A percentile compares a stretch with the other conserved stretches of the same genome.
phyloP scores from a whole-genome alignment of 2,329 filamentous ascomycete genomes.

The Fusarium lateritium region DNA sequence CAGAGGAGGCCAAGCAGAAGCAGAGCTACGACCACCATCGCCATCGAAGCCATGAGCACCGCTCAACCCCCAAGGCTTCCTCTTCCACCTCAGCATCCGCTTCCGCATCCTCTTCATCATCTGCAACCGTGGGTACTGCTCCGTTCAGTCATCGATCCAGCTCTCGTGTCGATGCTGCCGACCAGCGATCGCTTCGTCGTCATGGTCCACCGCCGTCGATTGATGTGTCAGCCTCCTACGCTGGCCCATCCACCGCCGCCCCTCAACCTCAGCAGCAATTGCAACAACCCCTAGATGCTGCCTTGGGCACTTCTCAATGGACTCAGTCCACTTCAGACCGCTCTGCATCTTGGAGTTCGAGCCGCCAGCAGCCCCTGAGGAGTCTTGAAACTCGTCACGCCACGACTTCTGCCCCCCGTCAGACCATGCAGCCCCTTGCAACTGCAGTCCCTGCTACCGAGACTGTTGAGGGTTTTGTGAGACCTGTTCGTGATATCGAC shows the following conservation, averaged over 20 bases:
- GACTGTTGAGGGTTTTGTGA: conserved; percentile 79
- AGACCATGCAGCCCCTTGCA: conserved; percentile 73
- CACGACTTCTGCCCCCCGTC: conserved; percentile 65
- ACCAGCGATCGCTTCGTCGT: conserved; percentile 76
- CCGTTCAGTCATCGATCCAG: conserved; percentile 67
- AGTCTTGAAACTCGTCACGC: conserved; percentile 65
- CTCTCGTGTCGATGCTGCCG: conserved; percentile 68
- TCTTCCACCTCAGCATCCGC: conserved; percentile 53
- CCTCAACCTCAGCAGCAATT: conserved; percentile 33
- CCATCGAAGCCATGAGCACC: conserved; percentile 65
- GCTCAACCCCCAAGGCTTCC: conserved; percentile 62
- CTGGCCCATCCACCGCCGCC: conserved; percentile 56
- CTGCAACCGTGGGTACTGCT: conserved; percentile 27
- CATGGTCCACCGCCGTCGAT: conserved; percentile 84
- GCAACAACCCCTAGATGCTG: conserved; percentile 45
- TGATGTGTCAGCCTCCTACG: conserved; percentile 64
- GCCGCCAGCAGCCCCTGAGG: conserved; percentile 66
- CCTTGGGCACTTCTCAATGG: conserved; percentile 43
- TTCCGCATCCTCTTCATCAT: conserved; percentile 52
- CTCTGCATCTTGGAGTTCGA: conserved; percentile 44
- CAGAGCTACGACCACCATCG: conserved; percentile 69
- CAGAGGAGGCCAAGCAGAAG: conserved; percentile 85
- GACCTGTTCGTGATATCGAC: conserved; percentile 86
- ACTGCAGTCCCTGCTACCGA: conserved; percentile 78
- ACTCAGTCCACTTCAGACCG: conserved; percentile 44